These are phyloP conservation scores for Exophiala calicioides DNA, from an alignment of 2,329 filamentous ascomycete species.

Conservation along the genomic window DNA sequence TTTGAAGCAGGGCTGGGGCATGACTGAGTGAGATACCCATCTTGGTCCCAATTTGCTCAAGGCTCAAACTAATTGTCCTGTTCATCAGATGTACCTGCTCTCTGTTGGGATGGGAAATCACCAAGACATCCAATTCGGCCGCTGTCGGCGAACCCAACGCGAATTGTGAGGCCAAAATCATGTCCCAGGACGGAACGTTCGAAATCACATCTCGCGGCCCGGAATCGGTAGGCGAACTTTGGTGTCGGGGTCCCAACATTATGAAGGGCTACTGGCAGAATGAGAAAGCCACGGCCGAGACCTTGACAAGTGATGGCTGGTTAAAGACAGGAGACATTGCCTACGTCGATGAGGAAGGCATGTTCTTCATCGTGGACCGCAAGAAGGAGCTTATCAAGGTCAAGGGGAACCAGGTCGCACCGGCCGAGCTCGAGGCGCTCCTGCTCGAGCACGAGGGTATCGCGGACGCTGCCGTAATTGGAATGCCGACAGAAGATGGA, in stretches of 20 bases:
- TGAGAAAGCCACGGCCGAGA: constrained; percentile 55
- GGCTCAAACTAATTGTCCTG: not conserved
- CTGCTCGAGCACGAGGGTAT: constrained; percentile 48
- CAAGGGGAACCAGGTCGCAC: constrained; percentile 55
- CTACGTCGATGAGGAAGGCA: constrained; percentile 38
- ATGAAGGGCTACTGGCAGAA: constrained; percentile 63
- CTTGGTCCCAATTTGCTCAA: not conserved
- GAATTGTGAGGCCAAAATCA: constrained; percentile 69
- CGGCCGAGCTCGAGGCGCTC: constrained; percentile 50
- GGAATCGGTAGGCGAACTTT: constrained; percentile 47
- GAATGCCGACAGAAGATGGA: constrained; percentile 40
- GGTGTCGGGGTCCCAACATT: constrained; percentile 57
- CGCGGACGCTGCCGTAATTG: constrained; percentile 50
- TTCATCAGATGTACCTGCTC: constrained; percentile 66
- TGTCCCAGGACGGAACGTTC: constrained; percentile 45
- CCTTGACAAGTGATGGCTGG: constrained; percentile 56
- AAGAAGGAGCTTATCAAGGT: constrained; percentile 60
- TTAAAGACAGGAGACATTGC: constrained; percentile 65
- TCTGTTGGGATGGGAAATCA: constrained; percentile 64
- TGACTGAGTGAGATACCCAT: constrained; percentile 66
- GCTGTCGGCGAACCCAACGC: constrained; percentile 69
- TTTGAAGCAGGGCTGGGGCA: constrained; percentile 77
- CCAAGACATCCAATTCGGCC: constrained; percentile 43
- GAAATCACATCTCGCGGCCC: constrained; percentile 24
- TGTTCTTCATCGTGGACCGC: constrained; percentile 68